Conservation (phyloP, 305 asterid genomes). For the Fraxinus nigra region DNA sequence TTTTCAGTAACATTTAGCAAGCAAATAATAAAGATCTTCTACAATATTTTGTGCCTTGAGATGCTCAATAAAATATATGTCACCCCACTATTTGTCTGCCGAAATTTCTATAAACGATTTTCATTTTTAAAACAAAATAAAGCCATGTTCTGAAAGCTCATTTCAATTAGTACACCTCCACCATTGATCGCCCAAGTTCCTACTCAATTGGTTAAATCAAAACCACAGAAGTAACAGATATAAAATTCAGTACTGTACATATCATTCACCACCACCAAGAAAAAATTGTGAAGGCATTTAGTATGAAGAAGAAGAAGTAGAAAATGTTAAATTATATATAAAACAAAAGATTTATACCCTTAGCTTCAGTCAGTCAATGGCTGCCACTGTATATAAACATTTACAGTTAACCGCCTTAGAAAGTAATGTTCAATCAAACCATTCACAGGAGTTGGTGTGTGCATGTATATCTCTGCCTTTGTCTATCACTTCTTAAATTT, state of each 20-base stretch:
- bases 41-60: neutral
- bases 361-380: neutral
- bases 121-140: neutral
- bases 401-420: neutral
- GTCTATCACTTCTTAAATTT: neutral
- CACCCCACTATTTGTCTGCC: neutral
- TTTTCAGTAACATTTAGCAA: neutral
- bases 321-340: neutral
- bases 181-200: neutral
- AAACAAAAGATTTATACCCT: neutral
- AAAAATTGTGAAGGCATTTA: neutral
- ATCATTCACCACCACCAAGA: neutral
- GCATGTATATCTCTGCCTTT: neutral
- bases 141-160: neutral
- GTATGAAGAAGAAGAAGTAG: neutral
- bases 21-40: neutral
- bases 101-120: neutral
- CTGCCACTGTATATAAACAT: neutral
- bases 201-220: neutral
- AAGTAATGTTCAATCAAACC: neutral
- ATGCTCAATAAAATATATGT: neutral
- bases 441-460: neutral
- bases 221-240: neutral
- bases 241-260: neutral
- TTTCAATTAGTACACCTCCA: neutral